These are phyloP conservation scores for Tremellales sp. DNA, from an alignment of 1,284 basidiomycete genomes.

Conservation along the genomic window DNA sequence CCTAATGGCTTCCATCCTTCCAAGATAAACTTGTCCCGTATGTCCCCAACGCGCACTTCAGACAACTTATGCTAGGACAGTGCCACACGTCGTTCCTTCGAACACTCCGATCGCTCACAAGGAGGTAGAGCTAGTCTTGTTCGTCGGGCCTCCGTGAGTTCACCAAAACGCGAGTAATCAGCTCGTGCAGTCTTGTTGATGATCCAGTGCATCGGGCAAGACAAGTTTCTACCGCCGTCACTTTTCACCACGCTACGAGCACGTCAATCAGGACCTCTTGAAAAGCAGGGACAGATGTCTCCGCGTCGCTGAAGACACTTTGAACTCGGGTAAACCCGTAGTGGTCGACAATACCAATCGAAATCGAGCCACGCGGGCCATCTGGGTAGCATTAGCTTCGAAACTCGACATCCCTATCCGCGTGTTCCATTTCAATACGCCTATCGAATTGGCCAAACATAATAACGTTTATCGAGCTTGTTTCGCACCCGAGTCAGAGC, in stretches of 20 bases:
- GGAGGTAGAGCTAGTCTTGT: constrained; percentile 62
- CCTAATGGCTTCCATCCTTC: constrained; percentile 37
- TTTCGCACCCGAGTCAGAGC: constrained; percentile 32
- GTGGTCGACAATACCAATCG: constrained; percentile 88
- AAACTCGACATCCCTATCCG: constrained; percentile 57
- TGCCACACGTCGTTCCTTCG: constrained; percentile 60
- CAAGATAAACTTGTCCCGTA: constrained; percentile 6
- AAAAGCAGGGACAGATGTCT: constrained; percentile 67
- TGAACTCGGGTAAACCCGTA: constrained; percentile 57
- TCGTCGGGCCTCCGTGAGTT: constrained; percentile 71
- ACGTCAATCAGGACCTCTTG: constrained; percentile 82
- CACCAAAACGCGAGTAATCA: neutral
- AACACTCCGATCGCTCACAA: constrained; percentile 59
- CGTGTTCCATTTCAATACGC: constrained; percentile 68
- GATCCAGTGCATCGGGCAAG: constrained; percentile 67
- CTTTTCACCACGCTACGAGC: constrained; percentile 68
- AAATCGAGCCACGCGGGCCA: constrained; percentile 61
- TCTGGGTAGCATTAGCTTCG: constrained; percentile 65
- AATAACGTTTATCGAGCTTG: constrained; percentile 81
- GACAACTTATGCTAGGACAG: constrained; percentile 36
- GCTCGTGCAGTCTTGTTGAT: constrained; percentile 1
- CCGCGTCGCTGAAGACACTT: constrained; percentile 57
- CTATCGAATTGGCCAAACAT: constrained; percentile 75
- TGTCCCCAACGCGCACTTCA: constrained; percentile 4
- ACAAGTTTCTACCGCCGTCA: constrained; percentile 69